Base-by-base conservation (phyloP, 176 grass and related monocot species). In the Raddia distichophylla region DNA sequence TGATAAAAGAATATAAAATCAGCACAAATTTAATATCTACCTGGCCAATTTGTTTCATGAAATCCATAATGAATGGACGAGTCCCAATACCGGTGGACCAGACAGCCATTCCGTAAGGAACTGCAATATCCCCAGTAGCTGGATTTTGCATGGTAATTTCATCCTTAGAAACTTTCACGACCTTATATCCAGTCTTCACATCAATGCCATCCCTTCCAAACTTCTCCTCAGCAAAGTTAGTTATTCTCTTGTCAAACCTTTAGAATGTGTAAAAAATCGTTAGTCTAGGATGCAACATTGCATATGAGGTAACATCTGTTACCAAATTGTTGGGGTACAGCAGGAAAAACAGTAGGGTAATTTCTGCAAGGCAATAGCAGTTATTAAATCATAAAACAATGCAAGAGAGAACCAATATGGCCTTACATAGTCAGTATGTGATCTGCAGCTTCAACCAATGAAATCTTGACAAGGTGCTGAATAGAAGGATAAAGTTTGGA, bases 21-120 rank as follows among this genome's bases (percentile, higher is more conserved):
- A 14, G 27, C 18, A 62, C 15, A 9, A 15, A 56, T 1, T 56
- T 57, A 79, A 42, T 72, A 73, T 46, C 44, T 83, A 98, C 95
- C 95, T 99, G 96, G 69, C 87, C 89, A 88, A 99, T 95, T 82
- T 93, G 93, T 93, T 95, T 95, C 96, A 99, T 99, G 78, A 99
- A 99, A 15, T 99, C 87, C 63, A 89, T 61, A 71, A 99, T 76
- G 69, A 99, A 81, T 53, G 96, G 96, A 66, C 91, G 93, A 27
- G 96, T 93, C 47, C 96, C 96, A 66, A 95, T 95, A 44, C 96
- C 96, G 49, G 96, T 88, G 22, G 96, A 95, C 96, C 96, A 99
- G 20, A 99, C 93, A 80, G 91, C 93, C 96, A 99, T 93, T 83
- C 96, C 93, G 57, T 95, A 99, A 79, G 96, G 93, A 40, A 99